Conservation (phyloP, 2,329 filamentous ascomycete genomes). For the Shiraia sp. region DNA sequence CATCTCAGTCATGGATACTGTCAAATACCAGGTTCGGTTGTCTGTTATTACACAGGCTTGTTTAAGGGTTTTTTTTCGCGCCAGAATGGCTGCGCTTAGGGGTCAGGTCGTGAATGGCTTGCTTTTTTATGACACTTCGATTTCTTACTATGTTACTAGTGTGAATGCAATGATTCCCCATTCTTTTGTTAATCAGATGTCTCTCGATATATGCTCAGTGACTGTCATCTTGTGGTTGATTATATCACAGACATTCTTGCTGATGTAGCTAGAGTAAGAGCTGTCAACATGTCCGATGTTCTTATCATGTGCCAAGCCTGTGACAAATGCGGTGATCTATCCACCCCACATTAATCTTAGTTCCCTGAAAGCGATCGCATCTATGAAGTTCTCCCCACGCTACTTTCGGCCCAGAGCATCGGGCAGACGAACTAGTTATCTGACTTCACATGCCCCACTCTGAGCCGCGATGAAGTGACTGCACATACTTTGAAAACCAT, state of each 20-base stretch:
- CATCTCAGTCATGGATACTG: conserved; percentile 1
- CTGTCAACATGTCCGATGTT: not conserved
- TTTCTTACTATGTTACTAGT: too few relatives aligned
- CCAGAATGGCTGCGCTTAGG: conserved; percentile 10
- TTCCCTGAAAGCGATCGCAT: conserved; percentile 9
- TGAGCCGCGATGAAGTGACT: conserved; percentile 11
- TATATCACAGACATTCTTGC: too few relatives aligned
- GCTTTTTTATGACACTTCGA: too few relatives aligned
- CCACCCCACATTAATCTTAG: conserved; percentile 22
- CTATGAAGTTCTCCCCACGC: conserved; percentile 30
- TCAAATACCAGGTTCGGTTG: not conserved
- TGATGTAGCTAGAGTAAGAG: not conserved
- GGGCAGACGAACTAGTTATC: too few relatives aligned
- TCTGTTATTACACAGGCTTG: conserved; percentile 9
- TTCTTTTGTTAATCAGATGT: conserved; percentile 5
- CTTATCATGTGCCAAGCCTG: conserved; percentile 26
- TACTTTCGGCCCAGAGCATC: conserved; percentile 18
- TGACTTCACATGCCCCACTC: conserved; percentile 16
- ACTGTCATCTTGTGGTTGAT: too few relatives aligned
- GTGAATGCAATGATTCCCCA: conserved; percentile 16
- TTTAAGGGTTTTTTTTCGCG: conserved; percentile 8
- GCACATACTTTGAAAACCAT: conserved; percentile 1
- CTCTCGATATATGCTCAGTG: too few relatives aligned
- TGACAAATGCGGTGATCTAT: conserved; percentile 29
- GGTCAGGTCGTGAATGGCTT: conserved; percentile 8